Evolutionary conservation across 1,284 basidiomycete species (phyloP).

Genomic region (Cryptococcus sp.): DNA sequence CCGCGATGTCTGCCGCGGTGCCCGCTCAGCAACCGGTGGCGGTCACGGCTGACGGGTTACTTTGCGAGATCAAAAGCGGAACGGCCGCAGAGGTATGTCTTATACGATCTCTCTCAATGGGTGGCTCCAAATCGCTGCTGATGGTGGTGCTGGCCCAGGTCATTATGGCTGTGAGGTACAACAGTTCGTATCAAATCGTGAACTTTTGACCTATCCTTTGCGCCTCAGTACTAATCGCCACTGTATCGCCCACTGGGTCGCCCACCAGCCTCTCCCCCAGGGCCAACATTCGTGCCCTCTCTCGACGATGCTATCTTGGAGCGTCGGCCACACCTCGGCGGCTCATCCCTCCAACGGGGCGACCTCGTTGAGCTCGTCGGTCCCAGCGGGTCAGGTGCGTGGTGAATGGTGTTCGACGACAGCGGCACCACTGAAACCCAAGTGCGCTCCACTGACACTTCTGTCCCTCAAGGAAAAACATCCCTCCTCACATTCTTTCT

Average conservation of each 20-base stretch:
- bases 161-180: slow-evolving; percentile 34
- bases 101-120: background rate
- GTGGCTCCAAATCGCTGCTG: background rate
- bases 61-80: slow-evolving; percentile 28
- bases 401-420: no score
- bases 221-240: no score
- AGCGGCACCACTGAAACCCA: no score
- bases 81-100: slow-evolving; percentile 37
- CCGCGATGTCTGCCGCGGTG: no score
- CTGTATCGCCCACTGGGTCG: background rate
- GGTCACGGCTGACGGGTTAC: slow-evolving; percentile 16
- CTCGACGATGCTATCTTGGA: slow-evolving; percentile 36
- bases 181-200: slow-evolving; percentile 21
- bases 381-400: slow-evolving; percentile 42
- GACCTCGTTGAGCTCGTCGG: slow-evolving; percentile 47
- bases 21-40: no score
- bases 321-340: slow-evolving; percentile 28
- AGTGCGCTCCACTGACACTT: slow-evolving; percentile 9
- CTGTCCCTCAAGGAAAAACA: slow-evolving; percentile 28
- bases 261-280: slow-evolving; percentile 37
- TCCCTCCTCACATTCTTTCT: slow-evolving; percentile 30
- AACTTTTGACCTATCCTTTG: background rate
- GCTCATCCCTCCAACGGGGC: slow-evolving; percentile 42
- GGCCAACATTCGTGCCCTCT: slow-evolving; percentile 40
- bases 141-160: slow-evolving; percentile 8